Conservation (phyloP, 441 rosid genomes). For the Populus hybrid region DNA sequence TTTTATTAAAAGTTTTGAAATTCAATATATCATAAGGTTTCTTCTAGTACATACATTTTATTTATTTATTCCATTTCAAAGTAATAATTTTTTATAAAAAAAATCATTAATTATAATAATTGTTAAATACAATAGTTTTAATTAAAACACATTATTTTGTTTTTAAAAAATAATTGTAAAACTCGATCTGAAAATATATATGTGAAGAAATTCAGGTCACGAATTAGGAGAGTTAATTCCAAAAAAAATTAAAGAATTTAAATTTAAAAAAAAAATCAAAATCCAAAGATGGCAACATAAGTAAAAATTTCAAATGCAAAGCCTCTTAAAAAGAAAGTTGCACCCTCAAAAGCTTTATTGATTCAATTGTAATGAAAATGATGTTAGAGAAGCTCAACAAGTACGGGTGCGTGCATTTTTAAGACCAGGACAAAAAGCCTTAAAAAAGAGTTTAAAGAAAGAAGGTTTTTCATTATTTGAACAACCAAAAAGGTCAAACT, state of each 20-base stretch:
- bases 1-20: too few relatives aligned
- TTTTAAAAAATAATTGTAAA: too few relatives aligned
- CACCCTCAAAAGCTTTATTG: constrained; percentile 34
- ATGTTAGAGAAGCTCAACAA: constrained; percentile 26
- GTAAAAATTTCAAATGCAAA: constrained; percentile 39
- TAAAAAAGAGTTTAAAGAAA: constrained; percentile 41
- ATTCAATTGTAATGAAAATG: constrained; percentile 35
- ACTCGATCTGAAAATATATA: too few relatives aligned
- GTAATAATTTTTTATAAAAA: too few relatives aligned
- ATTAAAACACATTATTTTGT: too few relatives aligned
- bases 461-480: constrained; percentile 45
- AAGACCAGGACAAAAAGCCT: constrained; percentile 34
- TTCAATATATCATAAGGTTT: too few relatives aligned
- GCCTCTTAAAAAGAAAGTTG: constrained; percentile 47
- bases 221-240: too few relatives aligned
- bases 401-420: constrained; percentile 22
- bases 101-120: too few relatives aligned
- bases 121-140: too few relatives aligned
- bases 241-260: too few relatives aligned
- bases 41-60: too few relatives aligned
- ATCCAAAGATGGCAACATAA: constrained; percentile 40
- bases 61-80: too few relatives aligned
- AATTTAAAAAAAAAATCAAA: constrained; percentile 21
- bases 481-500: constrained; percentile 62
- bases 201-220: background rate